Evolutionary conservation across 495 filamentous ascomycete species (phyloP), one percentile per base, ranked within the genome.

Genomic region (Aspergillus incahuasiensis): DNA sequence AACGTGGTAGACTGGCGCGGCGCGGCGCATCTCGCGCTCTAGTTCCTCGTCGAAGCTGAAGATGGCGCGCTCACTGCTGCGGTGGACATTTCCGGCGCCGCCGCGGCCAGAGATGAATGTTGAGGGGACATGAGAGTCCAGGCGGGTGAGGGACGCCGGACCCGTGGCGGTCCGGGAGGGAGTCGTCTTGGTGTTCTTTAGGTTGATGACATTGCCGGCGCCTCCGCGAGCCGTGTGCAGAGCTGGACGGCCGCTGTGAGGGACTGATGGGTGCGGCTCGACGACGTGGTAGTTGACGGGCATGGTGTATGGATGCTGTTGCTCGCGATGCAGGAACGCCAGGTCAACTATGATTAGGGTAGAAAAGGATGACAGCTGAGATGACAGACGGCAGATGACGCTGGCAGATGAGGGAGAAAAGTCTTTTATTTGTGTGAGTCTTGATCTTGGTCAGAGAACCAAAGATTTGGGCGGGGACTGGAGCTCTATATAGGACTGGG

Each of bases 41-140:
- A 92, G 84, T 68, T 97, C 92, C 78, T 97, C 92, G 72, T 96
- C 90, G 74, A 97, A 94, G 56, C 82, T 86, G 77, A 96, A 88
- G 63, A 90, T 83, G 58, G 88, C 81, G 42, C 87, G 84, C 61
- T 87, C 83, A 38, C 63, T 68, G 58, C 79, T 73, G 57, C 76
- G 74, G 76, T 89, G 87, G 56, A 91, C 80, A 74, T 97, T 98
- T 59, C 94, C 94, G 43, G 87, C 90, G 30, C 94, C 94, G 46
- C 94, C 94, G 32, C 92, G 87, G 60, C 94, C 92, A 15, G 85
- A 84, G 63, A 80, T 82, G 82, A 87, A 95, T 63, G 76, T 75
- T 42, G 62, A 49, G 1, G 69, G 74, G 5, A 54, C 28, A 49
- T 63, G 72, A 56, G 76, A 71, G 67, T 76, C 64, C 65, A 73